These are phyloP conservation scores for Scheffersomyces coipomensis DNA, from an alignment of 805 yeast genomes.

Conservation along the genomic window DNA sequence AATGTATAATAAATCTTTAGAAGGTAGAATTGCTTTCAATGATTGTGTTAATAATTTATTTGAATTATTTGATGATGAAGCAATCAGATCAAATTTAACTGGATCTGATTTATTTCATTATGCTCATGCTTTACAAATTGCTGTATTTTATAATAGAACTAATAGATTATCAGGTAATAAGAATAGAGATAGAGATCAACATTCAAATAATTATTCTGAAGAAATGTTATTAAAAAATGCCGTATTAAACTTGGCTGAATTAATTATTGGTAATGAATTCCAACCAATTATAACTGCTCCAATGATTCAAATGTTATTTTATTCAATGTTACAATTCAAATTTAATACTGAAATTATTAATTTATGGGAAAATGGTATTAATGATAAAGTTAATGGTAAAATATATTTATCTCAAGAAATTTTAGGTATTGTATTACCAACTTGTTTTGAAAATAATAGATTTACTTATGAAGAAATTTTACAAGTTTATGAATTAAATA, in stretches of 20 bases:
- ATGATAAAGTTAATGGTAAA: conserved; percentile 35
- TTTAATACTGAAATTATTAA: conserved; percentile 62
- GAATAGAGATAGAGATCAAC: conserved; percentile 39
- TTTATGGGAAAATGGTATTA: conserved; percentile 67
- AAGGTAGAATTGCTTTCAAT: conserved; percentile 15
- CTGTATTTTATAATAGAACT: conserved; percentile 29
- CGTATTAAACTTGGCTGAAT: conserved; percentile 28
- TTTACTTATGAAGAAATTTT: conserved; percentile 60
- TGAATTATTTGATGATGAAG: conserved; percentile 18
- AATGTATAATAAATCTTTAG: conserved; percentile 10
- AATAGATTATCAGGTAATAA: conserved; percentile 28
- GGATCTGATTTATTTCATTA: conserved; percentile 21
- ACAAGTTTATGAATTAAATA: conserved; percentile 49
- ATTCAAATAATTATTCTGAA: conserved; percentile 22
- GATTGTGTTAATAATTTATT: conserved; percentile 14
- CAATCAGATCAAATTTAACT: conserved; percentile 15
- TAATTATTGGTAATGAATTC: conserved; percentile 28
- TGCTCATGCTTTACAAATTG: conserved; percentile 18
- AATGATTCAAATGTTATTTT: conserved; percentile 24
- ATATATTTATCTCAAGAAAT: conserved; percentile 62
- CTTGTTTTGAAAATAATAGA: conserved; percentile 60
- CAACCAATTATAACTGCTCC: conserved; percentile 19
- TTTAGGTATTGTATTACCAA: conserved; percentile 67
- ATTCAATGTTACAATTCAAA: conserved; percentile 49
- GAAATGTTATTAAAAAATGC: conserved; percentile 31